Conservation (phyloP, 352 stramenopile genomes). For the Plasmopara viticola region DNA sequence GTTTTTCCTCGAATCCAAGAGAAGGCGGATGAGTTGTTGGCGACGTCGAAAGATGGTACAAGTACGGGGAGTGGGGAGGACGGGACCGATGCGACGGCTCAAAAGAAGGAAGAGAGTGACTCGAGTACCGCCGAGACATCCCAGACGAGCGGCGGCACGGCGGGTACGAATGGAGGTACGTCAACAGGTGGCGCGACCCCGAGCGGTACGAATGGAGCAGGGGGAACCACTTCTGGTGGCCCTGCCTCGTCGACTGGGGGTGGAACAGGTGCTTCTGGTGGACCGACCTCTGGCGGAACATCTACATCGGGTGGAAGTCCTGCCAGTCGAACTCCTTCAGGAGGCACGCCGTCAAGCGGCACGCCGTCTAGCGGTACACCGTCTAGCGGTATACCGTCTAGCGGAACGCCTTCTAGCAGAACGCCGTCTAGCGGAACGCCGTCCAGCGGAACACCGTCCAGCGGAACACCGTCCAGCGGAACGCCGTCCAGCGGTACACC, state of each 20-base stretch:
- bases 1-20: constrained; percentile 52
- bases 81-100: constrained; percentile 8
- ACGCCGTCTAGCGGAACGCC: constrained; percentile 5
- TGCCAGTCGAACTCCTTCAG: constrained; percentile 1
- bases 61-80: constrained; percentile 7
- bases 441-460: neutral
- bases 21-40: constrained; percentile 27
- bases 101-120: constrained; percentile 4
- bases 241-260: neutral
- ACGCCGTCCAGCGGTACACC: constrained; percentile 8
- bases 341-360: neutral
- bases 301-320: neutral
- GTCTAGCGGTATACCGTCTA: neutral
- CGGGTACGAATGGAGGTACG: constrained; percentile 4
- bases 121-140: too few species aligned
- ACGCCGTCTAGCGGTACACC: constrained; percentile 2
- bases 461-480: constrained; percentile 8
- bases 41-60: neutral
- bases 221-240: constrained; percentile 5
- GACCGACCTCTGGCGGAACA: constrained; percentile 4
- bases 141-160: constrained; percentile 7
- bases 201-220: neutral
- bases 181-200: neutral
- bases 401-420: neutral
- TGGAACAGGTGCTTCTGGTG: neutral